Evolutionary conservation across 495 filamentous ascomycete genomes (phyloP), one percentile per base, ranked within the genome.

Genomic region (Tirmania nivea): DNA sequence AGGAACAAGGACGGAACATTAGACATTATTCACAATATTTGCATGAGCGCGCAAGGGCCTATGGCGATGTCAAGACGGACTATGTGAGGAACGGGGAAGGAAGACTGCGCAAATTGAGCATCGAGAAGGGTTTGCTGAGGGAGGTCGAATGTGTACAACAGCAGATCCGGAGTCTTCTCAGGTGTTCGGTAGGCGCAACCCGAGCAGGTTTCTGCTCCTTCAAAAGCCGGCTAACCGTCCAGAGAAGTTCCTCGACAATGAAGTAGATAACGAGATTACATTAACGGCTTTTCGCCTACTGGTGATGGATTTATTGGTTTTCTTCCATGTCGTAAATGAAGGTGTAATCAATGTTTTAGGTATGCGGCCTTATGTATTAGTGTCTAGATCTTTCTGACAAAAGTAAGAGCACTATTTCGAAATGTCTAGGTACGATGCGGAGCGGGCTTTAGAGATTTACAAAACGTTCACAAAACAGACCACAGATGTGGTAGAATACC

Each of bases 261-360:
- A 96, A 58, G 79, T 83, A 17, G 92, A 96, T 66, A 99, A 96
- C 61, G 90, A 99, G 63, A 95, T 99, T 61, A 93, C 86, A 10
- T 73, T 99, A 58, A 88, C 84, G 4, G 88, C 90, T n/a, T 99
- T 99, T 59, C 75, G 90, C 56, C 72, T 99, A 62, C 69, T 99
- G 42, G 90, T 92, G 10, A 72, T 90, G 60, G 90, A 99, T 65
- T 74, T 99, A 25, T 68, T 99, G 53, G 82, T 80, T 6, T 71
- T 99, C 45, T 99, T 93, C 67, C 84, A 90, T 57, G 84, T 93
- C 36, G 80, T 95, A 72, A 99, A 99, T 59, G 88, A 96, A 69
- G 90, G 83, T 20, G 89, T 92, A 59, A 96, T 99, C 69, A 99
- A 93, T 67, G 84, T 99, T 55, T 74, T 99, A 52, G 86, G 90